These are phyloP conservation scores for Solanum clarkiae DNA, from an alignment of 257 asterid genomes.

Conservation along the genomic window DNA sequence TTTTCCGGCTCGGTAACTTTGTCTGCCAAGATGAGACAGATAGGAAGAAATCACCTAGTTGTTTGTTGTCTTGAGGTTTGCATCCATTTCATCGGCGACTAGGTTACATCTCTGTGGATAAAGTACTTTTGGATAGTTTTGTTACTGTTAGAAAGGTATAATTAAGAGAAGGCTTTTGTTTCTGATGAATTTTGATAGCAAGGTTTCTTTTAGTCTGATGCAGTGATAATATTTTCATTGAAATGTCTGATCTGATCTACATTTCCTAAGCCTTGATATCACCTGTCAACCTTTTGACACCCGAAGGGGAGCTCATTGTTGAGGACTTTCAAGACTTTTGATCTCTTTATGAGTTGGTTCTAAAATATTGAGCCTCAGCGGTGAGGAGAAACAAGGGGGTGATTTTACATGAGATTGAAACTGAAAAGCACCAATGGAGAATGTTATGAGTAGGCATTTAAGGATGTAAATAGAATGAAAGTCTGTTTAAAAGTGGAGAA, in stretches of 20 bases:
- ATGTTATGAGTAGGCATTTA: not conserved
- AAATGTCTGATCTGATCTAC: not conserved
- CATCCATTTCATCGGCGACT: not conserved
- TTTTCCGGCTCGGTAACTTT: not conserved
- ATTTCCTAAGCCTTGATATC: not conserved
- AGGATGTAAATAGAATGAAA: not conserved
- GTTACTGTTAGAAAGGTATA: not conserved
- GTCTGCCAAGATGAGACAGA: not conserved
- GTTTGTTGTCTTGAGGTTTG: not conserved
- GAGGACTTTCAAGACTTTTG: not conserved
- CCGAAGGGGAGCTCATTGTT: not conserved
- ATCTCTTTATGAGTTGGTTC: not conserved
- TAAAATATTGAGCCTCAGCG: not conserved
- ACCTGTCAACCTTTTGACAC: not conserved
- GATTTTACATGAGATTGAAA: not conserved
- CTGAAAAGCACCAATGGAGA: not conserved
- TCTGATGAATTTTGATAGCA: not conserved
- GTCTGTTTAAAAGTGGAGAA: not conserved
- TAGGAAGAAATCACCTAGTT: not conserved
- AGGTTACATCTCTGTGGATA: not conserved
- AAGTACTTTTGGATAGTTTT: not conserved
- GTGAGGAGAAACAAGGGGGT: not conserved
- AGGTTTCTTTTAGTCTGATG: not conserved
- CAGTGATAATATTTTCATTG: not conserved
- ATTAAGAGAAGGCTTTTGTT: not conserved